A percentile compares a stretch with the other conserved stretches of the same genome.
These are phyloP conservation scores for Pulveroboletus sp. DNA, from an alignment of 768 basidiomycete species.

Conservation along the genomic window DNA sequence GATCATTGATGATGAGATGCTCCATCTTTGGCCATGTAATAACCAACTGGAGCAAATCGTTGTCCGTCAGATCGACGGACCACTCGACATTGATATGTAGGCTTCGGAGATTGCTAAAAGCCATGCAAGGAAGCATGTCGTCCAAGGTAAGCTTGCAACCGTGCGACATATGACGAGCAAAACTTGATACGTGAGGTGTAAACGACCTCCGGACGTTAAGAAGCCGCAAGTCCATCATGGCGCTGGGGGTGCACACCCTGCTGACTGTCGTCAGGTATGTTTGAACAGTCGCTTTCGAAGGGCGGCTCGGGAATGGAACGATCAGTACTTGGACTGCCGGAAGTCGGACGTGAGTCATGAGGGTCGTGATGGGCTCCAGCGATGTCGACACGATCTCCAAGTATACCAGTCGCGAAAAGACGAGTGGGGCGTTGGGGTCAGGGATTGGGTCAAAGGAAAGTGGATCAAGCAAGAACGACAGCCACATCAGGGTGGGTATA, in stretches of 20 bases:
- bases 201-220: neutral
- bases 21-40: constrained; percentile 8
- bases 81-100: constrained; percentile 6
- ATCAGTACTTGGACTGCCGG: neutral
- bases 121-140: neutral
- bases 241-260: neutral
- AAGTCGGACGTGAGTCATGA: constrained; percentile 1
- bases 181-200: neutral
- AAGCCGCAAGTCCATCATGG: neutral
- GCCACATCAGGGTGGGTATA: neutral
- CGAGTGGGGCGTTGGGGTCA: neutral
- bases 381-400: constrained; percentile 3
- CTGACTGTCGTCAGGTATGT: neutral
- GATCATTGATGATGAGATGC: constrained; percentile 6
- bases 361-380: neutral
- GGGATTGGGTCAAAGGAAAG: neutral
- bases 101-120: neutral
- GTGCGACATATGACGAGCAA: neutral
- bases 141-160: neutral
- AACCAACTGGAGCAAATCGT: constrained; percentile 3
- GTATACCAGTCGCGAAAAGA: neutral
- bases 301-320: neutral
- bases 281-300: neutral
- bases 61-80: constrained; percentile 1
- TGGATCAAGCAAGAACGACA: constrained; percentile 1